Conservation (phyloP, 306 rosid species). For the Clitoria ternatea region DNA sequence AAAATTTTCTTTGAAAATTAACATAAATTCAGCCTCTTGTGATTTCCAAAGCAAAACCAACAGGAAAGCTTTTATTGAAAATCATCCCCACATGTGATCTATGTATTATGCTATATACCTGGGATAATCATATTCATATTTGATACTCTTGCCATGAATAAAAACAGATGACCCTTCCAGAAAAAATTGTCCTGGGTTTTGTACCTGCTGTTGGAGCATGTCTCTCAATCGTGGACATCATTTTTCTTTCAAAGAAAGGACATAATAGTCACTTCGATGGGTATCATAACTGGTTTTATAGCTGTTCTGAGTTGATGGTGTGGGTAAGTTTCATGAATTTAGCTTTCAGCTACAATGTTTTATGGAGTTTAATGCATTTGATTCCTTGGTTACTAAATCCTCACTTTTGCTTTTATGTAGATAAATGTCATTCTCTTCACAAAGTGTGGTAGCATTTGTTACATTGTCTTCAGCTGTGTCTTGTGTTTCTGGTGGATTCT, state of each 20-base stretch:
- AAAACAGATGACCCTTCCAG: conserved; percentile 41
- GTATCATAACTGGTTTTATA: conserved; percentile 61
- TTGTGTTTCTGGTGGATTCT: conserved; percentile 84
- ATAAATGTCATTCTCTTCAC: conserved; percentile 50
- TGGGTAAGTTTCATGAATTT: conserved; percentile 61
- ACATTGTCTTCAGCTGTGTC: conserved; percentile 38
- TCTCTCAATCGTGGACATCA: conserved; percentile 49
- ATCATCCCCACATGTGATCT: neutral
- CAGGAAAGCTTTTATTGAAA: too few species aligned
- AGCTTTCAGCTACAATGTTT: neutral
- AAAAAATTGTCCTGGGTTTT: conserved; percentile 44
- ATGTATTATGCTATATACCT: neutral
- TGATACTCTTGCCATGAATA: conserved; percentile 29
- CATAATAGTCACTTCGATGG: conserved; percentile 34
- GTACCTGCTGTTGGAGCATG: conserved; percentile 70
- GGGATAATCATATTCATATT: neutral
- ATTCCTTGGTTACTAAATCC: conserved; percentile 12
- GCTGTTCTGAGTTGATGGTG: conserved; percentile 64
- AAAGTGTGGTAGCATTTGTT: conserved; percentile 37
- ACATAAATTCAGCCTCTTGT: too few species aligned
- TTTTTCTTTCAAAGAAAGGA: conserved; percentile 52
- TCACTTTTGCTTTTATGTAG: conserved; percentile 40
- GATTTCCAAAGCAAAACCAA: too few species aligned
- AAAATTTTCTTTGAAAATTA: too few species aligned
- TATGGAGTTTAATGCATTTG: neutral